These are phyloP conservation scores for Mycocentrospora acerina DNA, from an alignment of 2,329 filamentous ascomycete species.

Conservation along the genomic window DNA sequence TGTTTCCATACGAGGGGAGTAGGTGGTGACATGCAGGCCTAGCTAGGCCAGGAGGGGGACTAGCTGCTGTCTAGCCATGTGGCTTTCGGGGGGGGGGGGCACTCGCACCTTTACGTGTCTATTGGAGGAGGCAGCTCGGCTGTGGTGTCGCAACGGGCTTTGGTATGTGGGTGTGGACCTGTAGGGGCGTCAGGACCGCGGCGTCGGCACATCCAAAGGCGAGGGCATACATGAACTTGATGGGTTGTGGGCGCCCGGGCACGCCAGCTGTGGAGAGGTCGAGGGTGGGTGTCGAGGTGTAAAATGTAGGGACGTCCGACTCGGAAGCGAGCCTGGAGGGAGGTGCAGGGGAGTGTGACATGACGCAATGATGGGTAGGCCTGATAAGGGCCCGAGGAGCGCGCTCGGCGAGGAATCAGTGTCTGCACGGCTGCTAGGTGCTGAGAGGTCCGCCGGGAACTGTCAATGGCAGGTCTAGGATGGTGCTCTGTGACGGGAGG, in stretches of 20 bases:
- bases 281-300: constrained; percentile 51
- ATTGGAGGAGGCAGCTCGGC: constrained; percentile 60
- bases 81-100: no score
- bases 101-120: constrained; percentile 61
- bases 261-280: constrained; percentile 46
- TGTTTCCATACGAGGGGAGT: no score
- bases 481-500: no score
- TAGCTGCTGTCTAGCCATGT: no score
- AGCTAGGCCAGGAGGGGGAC: no score
- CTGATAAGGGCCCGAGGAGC: not conserved
- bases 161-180: constrained; percentile 62
- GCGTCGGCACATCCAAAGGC: constrained; percentile 21
- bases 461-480: no score
- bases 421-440: constrained; percentile 3
- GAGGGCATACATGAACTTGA: constrained; percentile 53
- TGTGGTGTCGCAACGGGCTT: constrained; percentile 66
- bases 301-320: constrained; percentile 40
- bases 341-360: not conserved
- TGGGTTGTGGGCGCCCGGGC: constrained; percentile 44
- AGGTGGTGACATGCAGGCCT: no score
- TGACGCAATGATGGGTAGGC: no score
- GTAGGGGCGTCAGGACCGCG: constrained; percentile 22
- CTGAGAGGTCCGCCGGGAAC: constrained; percentile 4
- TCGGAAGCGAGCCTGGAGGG: not conserved
- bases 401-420: not conserved